A percentile compares a stretch with the other conserved stretches of the same genome.
Conservation (phyloP, 495 filamentous ascomycete species). For the Rostrohypoxylon terebratum region DNA sequence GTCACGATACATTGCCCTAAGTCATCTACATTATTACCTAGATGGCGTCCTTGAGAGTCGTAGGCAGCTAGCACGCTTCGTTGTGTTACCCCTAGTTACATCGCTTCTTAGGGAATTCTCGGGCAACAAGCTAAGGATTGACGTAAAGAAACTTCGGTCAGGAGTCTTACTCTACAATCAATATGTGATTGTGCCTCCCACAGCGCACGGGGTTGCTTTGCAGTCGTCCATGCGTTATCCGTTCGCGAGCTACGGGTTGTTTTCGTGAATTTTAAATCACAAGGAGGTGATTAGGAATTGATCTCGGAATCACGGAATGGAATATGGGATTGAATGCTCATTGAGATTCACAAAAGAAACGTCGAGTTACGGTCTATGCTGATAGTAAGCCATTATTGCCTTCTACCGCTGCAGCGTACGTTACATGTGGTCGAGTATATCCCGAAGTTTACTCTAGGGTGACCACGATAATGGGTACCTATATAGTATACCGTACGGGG, state of each 20-base stretch:
- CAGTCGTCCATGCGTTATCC: slow-evolving; percentile 35
- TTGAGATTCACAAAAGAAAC: slow-evolving; percentile 1
- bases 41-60: not conserved
- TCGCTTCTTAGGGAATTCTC: slow-evolving; percentile 2
- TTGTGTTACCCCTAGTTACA: slow-evolving; percentile 29
- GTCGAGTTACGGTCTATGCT: slow-evolving; percentile 22
- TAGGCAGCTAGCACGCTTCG: slow-evolving; percentile 1
- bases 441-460: not conserved
- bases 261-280: not conserved
- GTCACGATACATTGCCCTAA: slow-evolving; percentile 1
- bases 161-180: slow-evolving; percentile 1
- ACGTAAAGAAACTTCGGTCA: not conserved
- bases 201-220: slow-evolving; percentile 21
- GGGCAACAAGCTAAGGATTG: slow-evolving; percentile 5
- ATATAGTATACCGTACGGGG: not conserved
- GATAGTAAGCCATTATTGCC: slow-evolving; percentile 38
- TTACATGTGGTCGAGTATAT: slow-evolving; percentile 12
- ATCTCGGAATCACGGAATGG: not conserved
- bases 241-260: slow-evolving; percentile 8
- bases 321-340: not conserved
- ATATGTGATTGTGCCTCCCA: not conserved
- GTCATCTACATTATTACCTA: not conserved
- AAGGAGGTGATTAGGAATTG: not conserved
- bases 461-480: slow-evolving; percentile 8
- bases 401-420: slow-evolving; percentile 1